A percentile compares a stretch with the other conserved stretches of the same genome.
These are phyloP conservation scores for Nicotiana sylvestris DNA, from an alignment of 257 asterid species.

Conservation along the genomic window DNA sequence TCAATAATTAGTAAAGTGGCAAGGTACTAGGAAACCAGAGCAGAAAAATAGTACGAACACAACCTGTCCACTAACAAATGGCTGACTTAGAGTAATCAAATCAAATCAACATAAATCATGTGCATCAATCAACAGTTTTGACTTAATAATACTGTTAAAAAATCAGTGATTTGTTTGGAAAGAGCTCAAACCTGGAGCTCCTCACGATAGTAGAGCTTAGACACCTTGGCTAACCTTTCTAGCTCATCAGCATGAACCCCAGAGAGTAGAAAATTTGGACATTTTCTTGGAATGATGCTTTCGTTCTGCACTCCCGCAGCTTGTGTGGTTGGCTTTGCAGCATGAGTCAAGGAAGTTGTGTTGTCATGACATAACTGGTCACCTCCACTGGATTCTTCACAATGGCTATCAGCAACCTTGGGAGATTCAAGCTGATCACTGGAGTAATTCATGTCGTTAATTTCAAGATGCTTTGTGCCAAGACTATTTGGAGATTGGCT, in stretches of 20 bases:
- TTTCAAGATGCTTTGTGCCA: not conserved
- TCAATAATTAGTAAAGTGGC: too few relatives aligned
- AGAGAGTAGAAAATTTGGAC: not conserved
- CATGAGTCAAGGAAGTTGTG: not conserved
- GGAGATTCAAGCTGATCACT: not conserved
- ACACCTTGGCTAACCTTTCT: not conserved
- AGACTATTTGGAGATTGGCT: not conserved
- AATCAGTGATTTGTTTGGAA: too few relatives aligned
- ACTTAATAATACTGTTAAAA: too few relatives aligned
- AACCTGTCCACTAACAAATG: too few relatives aligned
- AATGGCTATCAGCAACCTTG: not conserved
- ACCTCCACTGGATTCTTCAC: not conserved
- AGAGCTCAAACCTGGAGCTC: too few relatives aligned
- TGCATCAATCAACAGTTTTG: too few relatives aligned
- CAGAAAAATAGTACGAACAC: too few relatives aligned
- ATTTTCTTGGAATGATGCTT: not conserved
- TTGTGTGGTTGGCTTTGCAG: not conserved
- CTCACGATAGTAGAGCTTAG: too few relatives aligned
- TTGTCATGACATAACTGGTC: not conserved
- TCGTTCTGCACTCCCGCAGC: not conserved
- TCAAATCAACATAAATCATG: too few relatives aligned
- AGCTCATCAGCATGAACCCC: not conserved
- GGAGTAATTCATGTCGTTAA: not conserved
- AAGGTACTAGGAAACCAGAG: too few relatives aligned
- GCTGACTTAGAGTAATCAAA: too few relatives aligned